Conservation (phyloP, 306 rosid genomes). For the Citrullus amarus region DNA sequence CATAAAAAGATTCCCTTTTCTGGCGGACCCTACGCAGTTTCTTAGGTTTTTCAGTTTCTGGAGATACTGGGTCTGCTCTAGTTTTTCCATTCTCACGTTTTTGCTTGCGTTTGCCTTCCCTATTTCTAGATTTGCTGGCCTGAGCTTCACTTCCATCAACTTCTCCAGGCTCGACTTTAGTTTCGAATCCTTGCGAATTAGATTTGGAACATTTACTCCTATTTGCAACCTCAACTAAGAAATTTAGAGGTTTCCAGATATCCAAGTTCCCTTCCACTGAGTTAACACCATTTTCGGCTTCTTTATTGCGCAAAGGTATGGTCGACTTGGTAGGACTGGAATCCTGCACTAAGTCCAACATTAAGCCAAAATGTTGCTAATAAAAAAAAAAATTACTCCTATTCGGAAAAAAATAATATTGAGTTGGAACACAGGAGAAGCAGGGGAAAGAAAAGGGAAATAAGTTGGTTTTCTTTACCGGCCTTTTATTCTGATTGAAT, state of each 20-base stretch:
- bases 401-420: too few species aligned
- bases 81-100: constrained; percentile 55
- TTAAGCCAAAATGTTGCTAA: not conserved
- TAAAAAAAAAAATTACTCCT: too few species aligned
- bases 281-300: constrained; percentile 48
- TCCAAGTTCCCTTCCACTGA: constrained; percentile 56
- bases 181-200: constrained; percentile 42
- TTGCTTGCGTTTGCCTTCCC: constrained; percentile 49
- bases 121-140: constrained; percentile 40
- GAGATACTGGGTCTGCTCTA: constrained; percentile 24
- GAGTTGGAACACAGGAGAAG: not conserved
- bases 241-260: constrained; percentile 90
- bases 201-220: constrained; percentile 76
- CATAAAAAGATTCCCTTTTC: constrained; percentile 46
- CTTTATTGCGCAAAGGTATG: constrained; percentile 37
- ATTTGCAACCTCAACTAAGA: constrained; percentile 81
- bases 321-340: constrained; percentile 44
- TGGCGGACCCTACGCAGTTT: constrained; percentile 55
- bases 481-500: constrained; percentile 33
- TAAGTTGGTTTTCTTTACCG: constrained; percentile 31
- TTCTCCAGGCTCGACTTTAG: constrained; percentile 35
- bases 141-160: constrained; percentile 27
- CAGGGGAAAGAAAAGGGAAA: constrained; percentile 8
- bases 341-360: constrained; percentile 35
- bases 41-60: constrained; percentile 42